Evolutionary conservation across 495 filamentous ascomycete species (phyloP).

Genomic region (Xylaria bambusicola): DNA sequence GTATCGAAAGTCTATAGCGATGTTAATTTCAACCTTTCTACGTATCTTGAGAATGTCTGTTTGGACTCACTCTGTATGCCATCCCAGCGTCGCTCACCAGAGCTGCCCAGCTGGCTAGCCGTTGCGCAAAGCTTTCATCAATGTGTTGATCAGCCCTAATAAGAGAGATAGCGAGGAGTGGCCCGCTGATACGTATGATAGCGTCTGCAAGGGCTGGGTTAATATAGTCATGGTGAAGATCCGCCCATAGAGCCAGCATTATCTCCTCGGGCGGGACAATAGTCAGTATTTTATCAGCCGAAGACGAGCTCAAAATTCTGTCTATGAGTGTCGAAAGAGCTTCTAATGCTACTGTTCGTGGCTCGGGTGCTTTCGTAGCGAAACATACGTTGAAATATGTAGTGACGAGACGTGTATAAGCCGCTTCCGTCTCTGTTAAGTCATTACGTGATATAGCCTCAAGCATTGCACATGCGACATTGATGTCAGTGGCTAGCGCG

Average conservation of each 20-base stretch:
- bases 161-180: constrained; percentile 37
- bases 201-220: constrained; percentile 48
- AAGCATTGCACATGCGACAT: constrained; percentile 29
- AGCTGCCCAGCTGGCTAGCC: constrained; percentile 42
- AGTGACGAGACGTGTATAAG: constrained; percentile 5
- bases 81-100: constrained; percentile 46
- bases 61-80: constrained; percentile 45
- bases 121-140: constrained; percentile 19
- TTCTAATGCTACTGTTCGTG: constrained; percentile 37
- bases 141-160: constrained; percentile 8
- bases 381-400: constrained; percentile 27
- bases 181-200: constrained; percentile 47
- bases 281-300: not conserved
- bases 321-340: constrained; percentile 42
- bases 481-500: constrained; percentile 23
- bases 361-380: constrained; percentile 33
- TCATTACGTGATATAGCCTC: constrained; percentile 23
- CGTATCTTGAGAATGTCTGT: not conserved
- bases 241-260: constrained; percentile 32
- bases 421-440: constrained; percentile 7
- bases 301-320: constrained; percentile 14
- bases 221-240: constrained; percentile 35
- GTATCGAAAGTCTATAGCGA: constrained; percentile 62
- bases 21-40: constrained; percentile 14
- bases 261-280: constrained; percentile 25